Evolutionary conservation across 2,329 filamentous ascomycete genomes (phyloP).

Genomic region (Xylariaceae sp.): DNA sequence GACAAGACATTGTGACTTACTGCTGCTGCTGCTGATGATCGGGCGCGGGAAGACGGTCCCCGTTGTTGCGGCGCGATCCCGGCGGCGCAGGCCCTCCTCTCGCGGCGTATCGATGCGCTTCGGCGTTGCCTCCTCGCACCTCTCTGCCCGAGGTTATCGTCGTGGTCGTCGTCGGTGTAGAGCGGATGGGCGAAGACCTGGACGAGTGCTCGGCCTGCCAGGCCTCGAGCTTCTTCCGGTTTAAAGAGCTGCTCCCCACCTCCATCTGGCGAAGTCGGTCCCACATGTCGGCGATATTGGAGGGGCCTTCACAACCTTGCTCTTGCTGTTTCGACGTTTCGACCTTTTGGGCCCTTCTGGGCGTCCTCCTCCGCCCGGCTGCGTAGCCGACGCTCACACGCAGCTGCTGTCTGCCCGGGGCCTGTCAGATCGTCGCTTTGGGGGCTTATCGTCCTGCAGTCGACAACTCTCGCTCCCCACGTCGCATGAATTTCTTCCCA

Average conservation of each 20-base stretch:
- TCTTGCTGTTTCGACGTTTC: constrained; percentile 1
- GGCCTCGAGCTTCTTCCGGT: constrained; percentile 24
- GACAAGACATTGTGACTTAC: too few species aligned
- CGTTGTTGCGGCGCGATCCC: constrained; percentile 24
- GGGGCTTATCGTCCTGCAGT: too few species aligned
- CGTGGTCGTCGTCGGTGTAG: not conserved
- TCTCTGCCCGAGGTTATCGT: constrained; percentile 10
- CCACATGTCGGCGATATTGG: constrained; percentile 24
- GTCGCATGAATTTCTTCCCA: too few species aligned
- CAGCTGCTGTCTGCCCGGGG: constrained; percentile 3
- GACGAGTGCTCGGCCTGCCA: constrained; percentile 23
- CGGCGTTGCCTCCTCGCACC: constrained; percentile 26
- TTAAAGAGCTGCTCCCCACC: constrained; percentile 11
- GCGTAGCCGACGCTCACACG: too few species aligned
- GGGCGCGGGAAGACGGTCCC: too few species aligned
- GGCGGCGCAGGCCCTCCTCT: constrained; percentile 27
- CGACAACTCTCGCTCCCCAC: too few species aligned
- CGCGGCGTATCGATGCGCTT: constrained; percentile 28
- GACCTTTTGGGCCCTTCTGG: not conserved
- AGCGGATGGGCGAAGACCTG: constrained; percentile 5
- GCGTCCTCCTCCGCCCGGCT: constrained; percentile 1
- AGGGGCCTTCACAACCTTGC: too few species aligned
- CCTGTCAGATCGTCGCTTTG: constrained; percentile 14
- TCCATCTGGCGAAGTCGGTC: constrained; percentile 27
- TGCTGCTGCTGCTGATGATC: too few species aligned